phyloP scores from a whole-genome alignment of 768 basidiomycete genomes.

The Pisolithus sp. region DNA sequence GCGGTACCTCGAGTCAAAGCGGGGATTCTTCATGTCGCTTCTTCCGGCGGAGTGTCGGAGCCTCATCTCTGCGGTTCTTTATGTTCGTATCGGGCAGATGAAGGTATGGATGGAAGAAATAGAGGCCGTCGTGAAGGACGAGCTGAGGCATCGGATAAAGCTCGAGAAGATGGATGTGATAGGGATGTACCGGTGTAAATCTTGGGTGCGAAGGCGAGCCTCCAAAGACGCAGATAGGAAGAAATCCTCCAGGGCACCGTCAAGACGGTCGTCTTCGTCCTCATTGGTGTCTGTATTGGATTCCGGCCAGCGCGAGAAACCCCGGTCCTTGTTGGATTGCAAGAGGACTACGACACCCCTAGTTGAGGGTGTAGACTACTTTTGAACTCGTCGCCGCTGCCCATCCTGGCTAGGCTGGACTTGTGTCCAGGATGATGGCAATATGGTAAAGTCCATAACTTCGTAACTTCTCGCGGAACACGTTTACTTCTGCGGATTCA shows the following conservation, averaged over 20 bases:
- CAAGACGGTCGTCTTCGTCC: background rate
- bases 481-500: too few species aligned
- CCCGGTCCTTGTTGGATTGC: background rate
- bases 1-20: conserved; percentile 23
- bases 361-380: conserved; percentile 30
- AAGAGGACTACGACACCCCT: conserved; percentile 4
- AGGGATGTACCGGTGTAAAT: background rate
- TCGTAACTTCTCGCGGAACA: too few species aligned
- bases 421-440: too few species aligned
- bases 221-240: background rate
- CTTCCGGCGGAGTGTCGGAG: conserved; percentile 34
- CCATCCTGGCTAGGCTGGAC: background rate
- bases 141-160: background rate
- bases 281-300: background rate
- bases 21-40: conserved; percentile 27
- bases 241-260: background rate
- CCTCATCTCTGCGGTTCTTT: conserved; percentile 28
- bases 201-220: background rate
- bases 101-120: conserved; percentile 34
- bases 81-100: conserved; percentile 28
- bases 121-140: conserved; percentile 13
- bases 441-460: too few species aligned
- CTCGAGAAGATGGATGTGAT: background rate
- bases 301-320: conserved; percentile 1
- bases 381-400: conserved; percentile 22